phyloP scores from a whole-genome alignment of 2,329 filamentous ascomycete species.

The Thelonectria rubi region DNA sequence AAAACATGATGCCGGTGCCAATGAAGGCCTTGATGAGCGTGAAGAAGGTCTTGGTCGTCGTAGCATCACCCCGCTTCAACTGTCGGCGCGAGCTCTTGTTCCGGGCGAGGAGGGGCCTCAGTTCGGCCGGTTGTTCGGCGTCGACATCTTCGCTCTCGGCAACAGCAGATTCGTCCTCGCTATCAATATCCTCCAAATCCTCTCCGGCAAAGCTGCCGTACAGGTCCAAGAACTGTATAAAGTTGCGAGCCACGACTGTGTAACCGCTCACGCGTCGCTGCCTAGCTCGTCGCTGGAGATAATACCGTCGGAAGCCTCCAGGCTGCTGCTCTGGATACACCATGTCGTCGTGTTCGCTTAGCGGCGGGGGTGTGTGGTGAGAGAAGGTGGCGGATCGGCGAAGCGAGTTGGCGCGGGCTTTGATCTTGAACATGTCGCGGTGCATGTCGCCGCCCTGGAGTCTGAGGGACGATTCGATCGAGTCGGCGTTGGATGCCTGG shows the following conservation, averaged over 20 bases:
- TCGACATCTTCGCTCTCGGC: conserved; percentile 47
- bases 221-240: conserved; percentile 78
- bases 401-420: conserved; percentile 61
- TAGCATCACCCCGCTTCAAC: conserved; percentile 66
- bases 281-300: conserved; percentile 50
- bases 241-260: conserved; percentile 71
- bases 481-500: conserved; percentile 49
- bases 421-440: conserved; percentile 79
- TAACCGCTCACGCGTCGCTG: conserved; percentile 49
- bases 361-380: conserved; percentile 52
- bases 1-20: conserved; percentile 83
- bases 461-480: conserved; percentile 69
- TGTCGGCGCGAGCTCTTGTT: conserved; percentile 60
- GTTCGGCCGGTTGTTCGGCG: conserved; percentile 63
- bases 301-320: conserved; percentile 59
- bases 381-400: conserved; percentile 75
- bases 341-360: conserved; percentile 44
- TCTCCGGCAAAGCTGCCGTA: conserved; percentile 83
- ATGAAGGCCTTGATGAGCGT: conserved; percentile 82
- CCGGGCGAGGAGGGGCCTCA: conserved; percentile 62
- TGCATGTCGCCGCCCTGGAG: conserved; percentile 83
- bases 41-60: conserved; percentile 78
- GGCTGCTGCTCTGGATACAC: conserved; percentile 53
- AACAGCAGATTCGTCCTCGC: conserved; percentile 67
- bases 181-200: conserved; percentile 63